These are phyloP conservation scores for Fusarium sp. DNA, from an alignment of 2,329 filamentous ascomycete species.

Conservation along the genomic window DNA sequence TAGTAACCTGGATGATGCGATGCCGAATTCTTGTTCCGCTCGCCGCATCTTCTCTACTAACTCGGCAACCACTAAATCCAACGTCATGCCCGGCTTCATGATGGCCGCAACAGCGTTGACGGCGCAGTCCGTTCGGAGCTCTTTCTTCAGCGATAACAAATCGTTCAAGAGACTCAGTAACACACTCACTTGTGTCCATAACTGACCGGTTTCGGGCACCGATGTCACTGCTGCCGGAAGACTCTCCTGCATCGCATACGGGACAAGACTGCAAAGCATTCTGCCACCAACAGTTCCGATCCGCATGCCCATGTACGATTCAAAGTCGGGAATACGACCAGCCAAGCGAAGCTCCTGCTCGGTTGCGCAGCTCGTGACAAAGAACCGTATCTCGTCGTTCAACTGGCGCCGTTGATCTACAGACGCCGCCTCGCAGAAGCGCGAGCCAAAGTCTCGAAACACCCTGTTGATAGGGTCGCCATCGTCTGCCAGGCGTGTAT, in stretches of 20 bases:
- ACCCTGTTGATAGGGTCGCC: constrained; percentile 41
- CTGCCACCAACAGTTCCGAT: constrained; percentile 44
- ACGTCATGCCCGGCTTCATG: constrained; percentile 33
- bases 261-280: constrained; percentile 45
- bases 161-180: constrained; percentile 48
- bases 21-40: constrained; percentile 43
- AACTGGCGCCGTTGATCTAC: constrained; percentile 34
- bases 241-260: constrained; percentile 35
- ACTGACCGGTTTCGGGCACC: constrained; percentile 11
- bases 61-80: constrained; percentile 42
- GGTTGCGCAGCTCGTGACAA: constrained; percentile 41
- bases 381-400: constrained; percentile 40
- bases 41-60: constrained; percentile 37
- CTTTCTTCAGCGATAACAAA: constrained; percentile 49
- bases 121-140: constrained; percentile 43
- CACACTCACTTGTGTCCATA: constrained; percentile 44
- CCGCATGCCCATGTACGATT: constrained; percentile 47
- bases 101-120: constrained; percentile 48
- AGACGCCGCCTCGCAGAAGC: constrained; percentile 11
- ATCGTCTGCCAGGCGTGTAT: not conserved
- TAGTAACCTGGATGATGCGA: constrained; percentile 31
- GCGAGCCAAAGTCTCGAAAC: constrained; percentile 41
- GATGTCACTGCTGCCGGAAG: constrained; percentile 18
- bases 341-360: constrained; percentile 47
- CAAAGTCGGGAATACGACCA: constrained; percentile 40